These are phyloP conservation scores for Dittrichia graveolens DNA, from an alignment of 129 eudicot genomes.

Conservation along the genomic window DNA sequence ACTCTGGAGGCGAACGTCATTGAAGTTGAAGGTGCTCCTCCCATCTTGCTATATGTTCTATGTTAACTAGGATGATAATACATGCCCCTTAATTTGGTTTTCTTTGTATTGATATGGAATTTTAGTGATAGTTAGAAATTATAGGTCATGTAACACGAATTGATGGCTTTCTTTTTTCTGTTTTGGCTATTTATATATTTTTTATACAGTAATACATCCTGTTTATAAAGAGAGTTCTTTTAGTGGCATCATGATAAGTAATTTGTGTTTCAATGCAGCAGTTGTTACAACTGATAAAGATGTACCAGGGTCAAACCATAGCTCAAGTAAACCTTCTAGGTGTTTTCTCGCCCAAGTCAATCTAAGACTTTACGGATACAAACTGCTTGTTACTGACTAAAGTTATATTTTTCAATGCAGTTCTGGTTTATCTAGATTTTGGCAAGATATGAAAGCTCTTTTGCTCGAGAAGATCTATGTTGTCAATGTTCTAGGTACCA, in stretches of 20 bases:
- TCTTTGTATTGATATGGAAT: too few relatives aligned
- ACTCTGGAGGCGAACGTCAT: constrained; percentile 44
- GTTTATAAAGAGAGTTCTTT: neutral
- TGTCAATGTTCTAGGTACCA: constrained; percentile 38
- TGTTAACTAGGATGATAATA: too few relatives aligned
- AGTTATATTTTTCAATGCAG: constrained; percentile 9
- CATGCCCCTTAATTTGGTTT: too few relatives aligned
- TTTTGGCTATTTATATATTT: neutral
- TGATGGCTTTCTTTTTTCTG: neutral
- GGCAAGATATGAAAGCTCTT: constrained; percentile 41
- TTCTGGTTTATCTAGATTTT: constrained; percentile 31
- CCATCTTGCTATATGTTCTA: neutral
- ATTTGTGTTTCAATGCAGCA: neutral
- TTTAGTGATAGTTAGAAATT: too few relatives aligned
- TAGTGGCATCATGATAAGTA: neutral
- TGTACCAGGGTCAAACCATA: constrained; percentile 24
- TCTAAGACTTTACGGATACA: neutral
- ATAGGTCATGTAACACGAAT: neutral
- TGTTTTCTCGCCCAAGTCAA: constrained; percentile 22
- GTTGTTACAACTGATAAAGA: constrained; percentile 35
- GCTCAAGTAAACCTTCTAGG: constrained; percentile 37
- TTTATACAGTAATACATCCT: neutral
- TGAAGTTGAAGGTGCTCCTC: constrained; percentile 58
- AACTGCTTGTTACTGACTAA: constrained; percentile 6
- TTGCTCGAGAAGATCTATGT: constrained; percentile 37